Evolutionary conservation across 441 rosid species (phyloP), one percentile per base, ranked within the genome.

Genomic region (Adansonia grandidieri): DNA sequence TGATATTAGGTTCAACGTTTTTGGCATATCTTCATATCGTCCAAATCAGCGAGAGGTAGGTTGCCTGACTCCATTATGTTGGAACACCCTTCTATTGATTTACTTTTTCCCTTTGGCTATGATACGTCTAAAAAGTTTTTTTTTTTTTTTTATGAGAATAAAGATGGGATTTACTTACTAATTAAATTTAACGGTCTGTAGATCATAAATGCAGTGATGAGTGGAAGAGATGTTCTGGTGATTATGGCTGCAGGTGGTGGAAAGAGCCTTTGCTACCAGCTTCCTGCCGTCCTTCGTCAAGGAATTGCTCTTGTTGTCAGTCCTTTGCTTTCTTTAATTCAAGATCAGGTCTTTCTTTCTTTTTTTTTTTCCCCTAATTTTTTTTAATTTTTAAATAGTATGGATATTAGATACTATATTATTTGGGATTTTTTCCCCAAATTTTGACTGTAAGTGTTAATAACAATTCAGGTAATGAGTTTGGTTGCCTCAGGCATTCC

Each of bases 181-280:
- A 70, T 42, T 60, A 47, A 47, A 0, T 48, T 37, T 32, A 28
- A 24, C 62, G 73, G 50, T 73, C 77, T 68, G 19, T 82, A 96
- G 99, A 94, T 94, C 15, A 79, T 96, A 79, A 96, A 96, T 88
- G 96, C 93, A 57, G 78, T 90, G 80, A 89, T 92, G 98, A 87
- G 94, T 74, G 93, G 92, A 81, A 88, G 90, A 80, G 97, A 96
- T 87, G 97, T 93, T 48, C 82, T 96, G 70, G 97, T 96, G 79
- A 94, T 96, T 83, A 96, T 93, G 99, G 98, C 99, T 76, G 97
- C 98, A 19, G 98, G 99, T 80, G 97, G 99, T 20, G 99, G 99
- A 80, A 96, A 96, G 89, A 96, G 99, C 86, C 94, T 96, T 40
- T 96, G 98, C 79, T 96, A 96, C 86, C 98, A 94, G 84, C 98